Evolutionary conservation across 2,329 filamentous ascomycete species (phyloP).

Genomic region (Epicoccum sorghinum): DNA sequence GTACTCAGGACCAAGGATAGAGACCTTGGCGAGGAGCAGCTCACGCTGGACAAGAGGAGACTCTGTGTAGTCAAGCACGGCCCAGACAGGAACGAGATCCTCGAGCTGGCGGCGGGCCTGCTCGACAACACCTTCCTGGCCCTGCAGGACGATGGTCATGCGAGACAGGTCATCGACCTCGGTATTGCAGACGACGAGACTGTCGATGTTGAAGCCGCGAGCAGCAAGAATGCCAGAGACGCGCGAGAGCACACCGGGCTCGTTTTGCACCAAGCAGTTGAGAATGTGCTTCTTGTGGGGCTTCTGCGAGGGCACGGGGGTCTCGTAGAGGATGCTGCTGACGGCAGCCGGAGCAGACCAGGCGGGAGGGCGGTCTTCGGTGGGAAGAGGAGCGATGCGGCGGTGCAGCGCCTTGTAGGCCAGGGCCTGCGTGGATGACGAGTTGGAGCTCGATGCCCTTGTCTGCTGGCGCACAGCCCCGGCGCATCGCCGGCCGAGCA

Average conservation of each 20-base stretch:
- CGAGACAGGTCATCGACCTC: conserved; percentile 95
- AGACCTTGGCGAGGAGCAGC: conserved; percentile 92
- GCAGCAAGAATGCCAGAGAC: conserved; percentile 96
- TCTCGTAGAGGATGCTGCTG: conserved; percentile 98
- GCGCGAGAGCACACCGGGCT: conserved; percentile 94
- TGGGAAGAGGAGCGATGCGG: conserved; percentile 83
- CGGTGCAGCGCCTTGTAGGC: conserved; percentile 97
- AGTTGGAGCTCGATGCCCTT: conserved; percentile 48
- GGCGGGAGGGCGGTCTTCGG: conserved; percentile 75
- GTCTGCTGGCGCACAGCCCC: conserved; percentile 37
- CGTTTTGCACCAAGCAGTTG: conserved; percentile 98
- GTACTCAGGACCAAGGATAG: conserved; percentile 95
- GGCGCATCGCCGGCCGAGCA: conserved; percentile 37
- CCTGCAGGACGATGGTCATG: conserved; percentile 98
- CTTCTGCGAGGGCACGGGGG: conserved; percentile 78
- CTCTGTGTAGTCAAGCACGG: conserved; percentile 92
- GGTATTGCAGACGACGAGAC: conserved; percentile 94
- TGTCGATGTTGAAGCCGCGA: conserved; percentile 98
- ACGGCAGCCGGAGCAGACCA: conserved; percentile 92
- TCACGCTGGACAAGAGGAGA: conserved; percentile 95
- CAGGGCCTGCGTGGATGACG: conserved; percentile 85
- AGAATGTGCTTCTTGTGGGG: conserved; percentile 94
- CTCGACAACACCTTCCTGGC: conserved; percentile 96
- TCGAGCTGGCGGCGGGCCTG: conserved; percentile 94
- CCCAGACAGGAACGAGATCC: conserved; percentile 97